Conservation (phyloP, 495 filamentous ascomycete species). For the Hyaloscypha variabilis region DNA sequence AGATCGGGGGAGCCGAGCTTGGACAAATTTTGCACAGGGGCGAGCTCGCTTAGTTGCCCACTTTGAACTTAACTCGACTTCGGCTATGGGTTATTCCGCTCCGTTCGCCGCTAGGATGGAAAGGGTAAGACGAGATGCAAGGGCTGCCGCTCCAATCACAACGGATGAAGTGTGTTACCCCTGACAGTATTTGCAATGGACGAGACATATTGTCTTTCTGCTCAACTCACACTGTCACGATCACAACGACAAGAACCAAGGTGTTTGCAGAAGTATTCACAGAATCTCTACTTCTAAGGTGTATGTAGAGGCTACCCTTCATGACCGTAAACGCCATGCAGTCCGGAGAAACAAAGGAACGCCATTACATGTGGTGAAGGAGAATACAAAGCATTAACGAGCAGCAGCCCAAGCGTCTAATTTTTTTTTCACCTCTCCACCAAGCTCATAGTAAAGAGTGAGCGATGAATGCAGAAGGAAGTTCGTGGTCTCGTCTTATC, state of each 20-base stretch:
- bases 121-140: neutral
- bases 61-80: neutral
- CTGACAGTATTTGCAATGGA: neutral
- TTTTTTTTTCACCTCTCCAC: slow-evolving; percentile 8
- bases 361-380: neutral
- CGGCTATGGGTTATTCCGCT: neutral
- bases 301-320: neutral
- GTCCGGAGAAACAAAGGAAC: slow-evolving; percentile 12
- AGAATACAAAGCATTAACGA: slow-evolving; percentile 13
- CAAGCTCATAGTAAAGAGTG: neutral
- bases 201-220: neutral
- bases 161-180: neutral
- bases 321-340: slow-evolving; percentile 15
- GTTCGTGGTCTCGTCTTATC: slow-evolving; percentile 34
- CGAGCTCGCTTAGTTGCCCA: neutral
- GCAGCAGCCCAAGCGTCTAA: slow-evolving; percentile 10
- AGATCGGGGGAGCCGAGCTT: neutral
- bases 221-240: slow-evolving; percentile 3
- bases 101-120: too few relatives aligned
- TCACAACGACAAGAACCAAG: slow-evolving; percentile 3
- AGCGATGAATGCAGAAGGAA: slow-evolving; percentile 19
- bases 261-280: neutral
- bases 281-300: slow-evolving; percentile 14
- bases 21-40: neutral
- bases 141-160: neutral